phyloP scores from a whole-genome alignment of 2,329 filamentous ascomycete genomes.

The Apiospora saccharicola region DNA sequence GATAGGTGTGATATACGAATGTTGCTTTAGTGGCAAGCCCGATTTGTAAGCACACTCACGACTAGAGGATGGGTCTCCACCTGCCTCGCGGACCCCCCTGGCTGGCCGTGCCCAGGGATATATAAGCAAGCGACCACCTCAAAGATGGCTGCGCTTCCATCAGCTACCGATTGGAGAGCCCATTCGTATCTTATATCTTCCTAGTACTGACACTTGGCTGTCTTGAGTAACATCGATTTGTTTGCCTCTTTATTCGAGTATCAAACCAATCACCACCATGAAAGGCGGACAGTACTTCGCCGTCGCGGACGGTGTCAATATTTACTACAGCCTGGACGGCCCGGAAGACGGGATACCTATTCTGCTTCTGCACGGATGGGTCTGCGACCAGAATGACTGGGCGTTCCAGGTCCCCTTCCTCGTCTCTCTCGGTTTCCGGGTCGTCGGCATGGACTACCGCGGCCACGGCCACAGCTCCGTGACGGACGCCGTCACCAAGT shows the following conservation, averaged over 20 bases:
- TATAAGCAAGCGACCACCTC: neutral
- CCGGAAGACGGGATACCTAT: slow-evolving; percentile 3
- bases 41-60: neutral
- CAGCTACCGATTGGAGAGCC: neutral
- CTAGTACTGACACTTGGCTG: neutral
- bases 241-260: neutral
- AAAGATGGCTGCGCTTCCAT: neutral
- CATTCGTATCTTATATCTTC: neutral
- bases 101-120: neutral
- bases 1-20: neutral
- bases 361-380: slow-evolving; percentile 26
- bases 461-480: slow-evolving; percentile 26
- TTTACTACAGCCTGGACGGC: slow-evolving; percentile 27
- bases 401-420: slow-evolving; percentile 25
- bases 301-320: neutral
- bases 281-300: neutral
- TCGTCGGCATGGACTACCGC: slow-evolving; percentile 26
- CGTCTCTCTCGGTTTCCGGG: slow-evolving; percentile 13
- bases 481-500: neutral
- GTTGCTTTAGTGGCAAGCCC: neutral
- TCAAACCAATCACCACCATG: too few species aligned
- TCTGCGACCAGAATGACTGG: slow-evolving; percentile 24
- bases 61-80: neutral
- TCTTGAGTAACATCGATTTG: neutral
- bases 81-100: too few species aligned